Conservation (phyloP, 441 rosid genomes). For the Daphne laureola region DNA sequence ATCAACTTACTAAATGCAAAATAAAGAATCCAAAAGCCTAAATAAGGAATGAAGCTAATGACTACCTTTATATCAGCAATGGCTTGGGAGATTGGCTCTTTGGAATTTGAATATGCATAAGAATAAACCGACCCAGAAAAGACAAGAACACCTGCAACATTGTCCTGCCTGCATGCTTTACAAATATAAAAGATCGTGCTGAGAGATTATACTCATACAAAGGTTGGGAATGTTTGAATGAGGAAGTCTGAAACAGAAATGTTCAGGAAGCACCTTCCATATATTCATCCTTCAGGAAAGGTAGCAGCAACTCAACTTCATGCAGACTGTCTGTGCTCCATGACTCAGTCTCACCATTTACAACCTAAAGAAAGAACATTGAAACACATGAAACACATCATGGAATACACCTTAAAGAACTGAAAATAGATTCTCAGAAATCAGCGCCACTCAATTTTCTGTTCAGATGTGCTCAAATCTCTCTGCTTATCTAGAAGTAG, state of each 20-base stretch:
- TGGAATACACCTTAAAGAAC: neutral
- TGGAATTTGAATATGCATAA: slow-evolving; percentile 56
- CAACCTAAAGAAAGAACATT: slow-evolving; percentile 36
- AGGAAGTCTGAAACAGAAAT: slow-evolving; percentile 7
- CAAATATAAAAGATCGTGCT: slow-evolving; percentile 22
- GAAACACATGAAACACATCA: neutral
- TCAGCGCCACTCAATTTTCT: too few species aligned
- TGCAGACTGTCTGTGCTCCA: slow-evolving; percentile 48
- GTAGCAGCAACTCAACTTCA: slow-evolving; percentile 71
- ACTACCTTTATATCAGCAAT: slow-evolving; percentile 75
- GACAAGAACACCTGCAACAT: slow-evolving; percentile 48
- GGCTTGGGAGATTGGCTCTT: slow-evolving; percentile 81
- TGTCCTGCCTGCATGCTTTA: slow-evolving; percentile 58
- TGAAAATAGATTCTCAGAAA: too few species aligned
- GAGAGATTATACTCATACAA: slow-evolving; percentile 15
- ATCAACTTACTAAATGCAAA: slow-evolving; percentile 6
- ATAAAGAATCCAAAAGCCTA: slow-evolving; percentile 6
- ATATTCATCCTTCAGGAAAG: slow-evolving; percentile 50
- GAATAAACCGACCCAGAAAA: slow-evolving; percentile 66
- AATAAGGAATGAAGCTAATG: neutral
- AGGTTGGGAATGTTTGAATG: slow-evolving; percentile 6
- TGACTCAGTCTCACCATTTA: slow-evolving; percentile 51
- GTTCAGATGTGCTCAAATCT: too few species aligned
- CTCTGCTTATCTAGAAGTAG: too few species aligned
- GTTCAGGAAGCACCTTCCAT: slow-evolving; percentile 39